A percentile compares a stretch with the other conserved stretches of the same genome.
phyloP scores from a whole-genome alignment of 2,329 filamentous ascomycete genomes.

The Aspergillus ibericus region DNA sequence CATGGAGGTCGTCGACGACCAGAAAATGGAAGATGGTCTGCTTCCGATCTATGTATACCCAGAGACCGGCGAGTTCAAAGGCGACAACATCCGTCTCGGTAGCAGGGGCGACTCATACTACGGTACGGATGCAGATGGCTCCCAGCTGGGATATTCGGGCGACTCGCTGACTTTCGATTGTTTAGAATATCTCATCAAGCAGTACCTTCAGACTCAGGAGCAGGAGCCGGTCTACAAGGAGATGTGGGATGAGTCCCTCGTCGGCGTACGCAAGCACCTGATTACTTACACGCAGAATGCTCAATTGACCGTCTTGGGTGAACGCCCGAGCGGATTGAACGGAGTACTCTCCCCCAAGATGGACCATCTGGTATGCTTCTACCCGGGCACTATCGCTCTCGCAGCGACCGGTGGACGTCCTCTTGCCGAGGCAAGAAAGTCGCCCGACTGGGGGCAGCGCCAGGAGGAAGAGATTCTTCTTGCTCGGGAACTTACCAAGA shows the following conservation, averaged over 20 bases:
- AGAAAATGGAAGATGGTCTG: conserved; percentile 75
- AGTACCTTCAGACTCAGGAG: conserved; percentile 89
- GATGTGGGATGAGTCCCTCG: conserved; percentile 87
- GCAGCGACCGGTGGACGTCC: conserved; percentile 77
- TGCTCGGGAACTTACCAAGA: conserved; percentile 88
- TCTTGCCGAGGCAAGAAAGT: conserved; percentile 71
- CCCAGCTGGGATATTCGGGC: neutral
- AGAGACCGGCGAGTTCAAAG: conserved; percentile 73
- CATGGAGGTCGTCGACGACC: conserved; percentile 86
- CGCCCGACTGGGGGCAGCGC: conserved; percentile 69
- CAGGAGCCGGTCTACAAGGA: conserved; percentile 83
- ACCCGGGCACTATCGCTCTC: conserved; percentile 92
- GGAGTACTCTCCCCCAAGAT: conserved; percentile 77
- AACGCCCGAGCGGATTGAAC: conserved; percentile 73
- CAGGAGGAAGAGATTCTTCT: conserved; percentile 86
- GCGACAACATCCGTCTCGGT: conserved; percentile 83
- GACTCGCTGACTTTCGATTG: conserved; percentile 8
- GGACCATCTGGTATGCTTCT: conserved; percentile 97
- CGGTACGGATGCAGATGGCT: conserved; percentile 37
- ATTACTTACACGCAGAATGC: conserved; percentile 81
- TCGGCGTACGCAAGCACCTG: conserved; percentile 85
- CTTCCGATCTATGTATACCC: conserved; percentile 90
- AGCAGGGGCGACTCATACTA: conserved; percentile 98
- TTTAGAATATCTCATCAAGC: conserved; percentile 91
- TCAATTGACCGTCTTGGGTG: conserved; percentile 84